phyloP scores from a whole-genome alignment of 2,329 filamentous ascomycete species.

The Colletotrichum phormii region DNA sequence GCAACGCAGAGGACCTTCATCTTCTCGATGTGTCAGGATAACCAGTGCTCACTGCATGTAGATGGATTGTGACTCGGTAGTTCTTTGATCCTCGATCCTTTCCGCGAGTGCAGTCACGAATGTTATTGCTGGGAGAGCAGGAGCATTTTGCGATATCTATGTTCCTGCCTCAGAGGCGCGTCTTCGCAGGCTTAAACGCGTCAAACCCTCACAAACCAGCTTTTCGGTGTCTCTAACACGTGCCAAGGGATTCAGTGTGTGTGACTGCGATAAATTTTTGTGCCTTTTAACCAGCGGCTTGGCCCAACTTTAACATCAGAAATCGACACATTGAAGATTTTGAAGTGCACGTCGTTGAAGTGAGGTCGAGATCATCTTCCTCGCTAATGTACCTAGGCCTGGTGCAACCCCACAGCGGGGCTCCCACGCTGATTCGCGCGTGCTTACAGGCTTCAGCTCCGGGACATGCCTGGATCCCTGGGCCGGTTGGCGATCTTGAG shows the following conservation, averaged over 20 bases:
- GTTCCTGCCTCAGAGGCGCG: constrained; percentile 1
- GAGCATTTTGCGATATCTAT: constrained; percentile 8
- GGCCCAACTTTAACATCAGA: not conserved
- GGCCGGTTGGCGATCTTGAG: not conserved
- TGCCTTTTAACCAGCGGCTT: not conserved
- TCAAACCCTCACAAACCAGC: not conserved
- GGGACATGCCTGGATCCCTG: not conserved
- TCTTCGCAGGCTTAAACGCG: constrained; percentile 10
- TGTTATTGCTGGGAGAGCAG: constrained; percentile 4
- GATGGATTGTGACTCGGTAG: not conserved
- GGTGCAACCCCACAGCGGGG: constrained; percentile 33
- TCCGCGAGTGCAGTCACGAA: not conserved
- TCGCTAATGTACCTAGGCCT: constrained; percentile 1
- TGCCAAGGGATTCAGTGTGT: not conserved
- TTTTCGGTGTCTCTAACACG: not conserved
- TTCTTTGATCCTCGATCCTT: not conserved
- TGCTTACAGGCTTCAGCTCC: constrained; percentile 1
- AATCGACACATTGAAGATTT: constrained; percentile 21
- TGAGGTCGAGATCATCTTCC: constrained; percentile 2
- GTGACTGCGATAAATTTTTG: not conserved
- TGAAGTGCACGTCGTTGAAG: not conserved
- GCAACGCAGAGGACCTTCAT: constrained; percentile 69
- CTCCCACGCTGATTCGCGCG: constrained; percentile 16
- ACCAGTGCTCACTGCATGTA: not conserved
- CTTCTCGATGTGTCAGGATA: constrained; percentile 41